Conservation (phyloP, 106 monocot genomes). For the Acorus calamus region DNA sequence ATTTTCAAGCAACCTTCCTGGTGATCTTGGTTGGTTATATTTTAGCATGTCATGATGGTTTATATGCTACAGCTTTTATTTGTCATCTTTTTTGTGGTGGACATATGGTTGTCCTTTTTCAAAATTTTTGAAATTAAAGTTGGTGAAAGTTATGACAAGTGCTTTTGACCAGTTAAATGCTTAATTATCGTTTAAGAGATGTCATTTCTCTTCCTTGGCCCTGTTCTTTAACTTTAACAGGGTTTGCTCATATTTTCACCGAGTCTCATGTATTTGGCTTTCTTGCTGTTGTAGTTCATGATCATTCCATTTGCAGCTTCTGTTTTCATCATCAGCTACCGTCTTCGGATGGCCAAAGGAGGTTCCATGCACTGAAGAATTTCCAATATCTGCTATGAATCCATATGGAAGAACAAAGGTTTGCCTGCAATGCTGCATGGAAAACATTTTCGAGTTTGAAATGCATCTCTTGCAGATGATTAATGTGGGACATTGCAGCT, state of each 20-base stretch:
- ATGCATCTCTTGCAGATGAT: not conserved
- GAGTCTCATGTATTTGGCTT: not conserved
- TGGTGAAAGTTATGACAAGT: too few species aligned
- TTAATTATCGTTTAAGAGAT: too few species aligned
- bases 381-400: slow-evolving; percentile 52
- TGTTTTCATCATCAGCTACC: slow-evolving; percentile 91
- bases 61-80: too few species aligned
- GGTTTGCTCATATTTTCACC: not conserved
- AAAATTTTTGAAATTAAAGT: too few species aligned
- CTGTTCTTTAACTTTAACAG: not conserved
- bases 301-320: slow-evolving; percentile 46
- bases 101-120: too few species aligned
- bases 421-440: slow-evolving; percentile 1
- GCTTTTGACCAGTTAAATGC: too few species aligned
- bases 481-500: slow-evolving; percentile 41
- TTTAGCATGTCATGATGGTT: too few species aligned
- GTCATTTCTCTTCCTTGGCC: too few species aligned
- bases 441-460: not conserved
- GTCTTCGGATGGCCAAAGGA: slow-evolving; percentile 90
- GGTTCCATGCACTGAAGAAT: slow-evolving; percentile 86
- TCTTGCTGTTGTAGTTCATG: not conserved
- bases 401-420: slow-evolving; percentile 65
- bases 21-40: too few species aligned
- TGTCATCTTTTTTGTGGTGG: too few species aligned
- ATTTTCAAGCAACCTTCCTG: too few species aligned